Base-by-base conservation (phyloP, 2,329 filamentous ascomycete genomes). In the Hypoxylon sp. region DNA sequence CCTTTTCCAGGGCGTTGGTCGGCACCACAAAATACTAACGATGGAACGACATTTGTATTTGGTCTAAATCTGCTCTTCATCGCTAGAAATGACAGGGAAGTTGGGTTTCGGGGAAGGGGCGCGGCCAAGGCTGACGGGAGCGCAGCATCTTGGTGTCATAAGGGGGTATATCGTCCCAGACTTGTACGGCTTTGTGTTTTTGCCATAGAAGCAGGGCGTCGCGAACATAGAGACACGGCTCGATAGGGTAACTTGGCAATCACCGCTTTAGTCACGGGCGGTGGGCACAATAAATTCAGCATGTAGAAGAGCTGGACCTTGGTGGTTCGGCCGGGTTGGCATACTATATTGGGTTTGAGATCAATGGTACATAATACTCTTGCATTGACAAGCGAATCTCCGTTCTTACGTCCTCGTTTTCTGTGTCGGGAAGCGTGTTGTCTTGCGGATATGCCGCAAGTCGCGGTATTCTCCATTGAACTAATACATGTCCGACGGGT, bases 351-450 rank as follows among this genome's bases (percentile, higher is more conserved):
- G 61, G 59, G 36, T 22, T 55, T 56, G 59, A 64, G 49, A 68
- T 60, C 52, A 63, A 66, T 66, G 58, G 68, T 68, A 70, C 22
- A 68, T 70, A 70, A 68, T 70, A 70, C 60, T 61, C 38, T 49
- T 46, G 53, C 45, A 60, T 57, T 51, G 12, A 38, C 24, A 26
- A 46, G 51, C 20, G 38, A 48, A 33, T 40, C 18, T 48, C 7
- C 7, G 20, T 38, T 32, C 18, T 49, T 33, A 2, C 5, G 14
- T 2, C 14, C 7, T 18, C 16, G 28, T 6, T 26, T 14, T 46
- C 2, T 24, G 38, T 44, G 2, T 44, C 20, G 16, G 18, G 16
- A 20, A 8, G 4, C 2, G 36, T 40, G 3, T 16, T 6, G 3
- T 26, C 24, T 40, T 8, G n/a, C 18, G n/a, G 16, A 40, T 40